Base-by-base conservation (phyloP, 2,329 filamentous ascomycete species). In the Triangularia setosa region DNA sequence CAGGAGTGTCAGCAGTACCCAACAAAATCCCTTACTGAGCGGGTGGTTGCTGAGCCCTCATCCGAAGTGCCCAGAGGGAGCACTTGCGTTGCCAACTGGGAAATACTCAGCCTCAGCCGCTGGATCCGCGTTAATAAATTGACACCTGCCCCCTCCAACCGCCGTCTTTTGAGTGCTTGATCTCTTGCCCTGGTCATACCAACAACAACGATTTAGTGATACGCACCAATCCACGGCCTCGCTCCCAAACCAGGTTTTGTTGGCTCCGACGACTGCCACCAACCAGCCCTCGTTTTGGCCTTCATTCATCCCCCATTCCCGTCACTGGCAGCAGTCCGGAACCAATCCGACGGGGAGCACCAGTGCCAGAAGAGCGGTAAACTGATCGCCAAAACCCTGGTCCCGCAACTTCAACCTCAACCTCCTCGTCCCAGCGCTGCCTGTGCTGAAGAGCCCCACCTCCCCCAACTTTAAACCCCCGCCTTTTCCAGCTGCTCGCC, bases 81-180 rank as follows among this genome's bases (percentile, higher is more conserved):
- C 16, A 18, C 35, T 40, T 8, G n/a, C 2, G 35, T 18, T 40
- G 35, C 48, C 52, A 55, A 25, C 23, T 55, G 52, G 25, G 24
- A 18, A 55, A 55, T 56, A 65, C 66, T 72, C 70, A 68, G 69
- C 67, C 68, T 67, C 68, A 67, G 68, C 70, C 70, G 68, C 68
- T 62, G 57, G 62, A 66, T 68, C 71, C 70, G 70, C 68, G 63
- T 35, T 63, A 28, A 55, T 55, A 55, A 24, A 55, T 25, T 55
- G 16, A 16, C 11, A 28, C 23, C 16, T 55, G 21, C 52, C n/a
- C 23, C 52, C 24, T 60, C 63, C 58, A 61, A 53, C 33, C 52
- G 52, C 52, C 14, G 11, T 12, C 23, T 27, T 55, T 55, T n/a
- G 23, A 16, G 23, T 55, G 12, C 52, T 27, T 55, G 24, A 25